phyloP scores from a whole-genome alignment of 2,329 filamentous ascomycete genomes.

The Chaetomium olivaceum region DNA sequence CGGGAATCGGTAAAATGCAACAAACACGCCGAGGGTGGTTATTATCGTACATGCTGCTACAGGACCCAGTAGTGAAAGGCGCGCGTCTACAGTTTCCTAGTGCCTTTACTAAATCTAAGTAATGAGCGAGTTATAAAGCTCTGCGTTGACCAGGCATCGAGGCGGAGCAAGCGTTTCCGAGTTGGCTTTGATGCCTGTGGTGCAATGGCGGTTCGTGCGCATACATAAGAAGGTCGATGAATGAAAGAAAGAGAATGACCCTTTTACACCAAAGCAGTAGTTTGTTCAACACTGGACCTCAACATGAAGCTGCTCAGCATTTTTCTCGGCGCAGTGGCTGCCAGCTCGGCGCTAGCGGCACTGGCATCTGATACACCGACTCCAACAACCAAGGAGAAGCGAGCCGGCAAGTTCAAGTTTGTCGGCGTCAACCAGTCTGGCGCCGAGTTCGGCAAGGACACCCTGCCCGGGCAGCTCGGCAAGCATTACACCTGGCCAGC shows the following conservation, averaged over 20 bases:
- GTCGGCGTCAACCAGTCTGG: constrained; percentile 51
- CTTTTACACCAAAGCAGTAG: neutral
- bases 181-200: constrained; percentile 10
- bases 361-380: constrained; percentile 34
- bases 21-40: neutral
- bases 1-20: neutral
- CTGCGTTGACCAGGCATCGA: constrained; percentile 19
- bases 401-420: constrained; percentile 44
- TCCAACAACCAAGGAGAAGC: constrained; percentile 36
- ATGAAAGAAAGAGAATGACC: no score
- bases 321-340: constrained; percentile 36
- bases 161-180: constrained; percentile 31
- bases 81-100: no score
- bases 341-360: constrained; percentile 38
- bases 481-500: constrained; percentile 65
- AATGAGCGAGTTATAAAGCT: constrained; percentile 18
- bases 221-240: neutral
- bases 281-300: neutral
- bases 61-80: neutral
- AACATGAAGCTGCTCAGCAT: constrained; percentile 40
- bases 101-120: neutral
- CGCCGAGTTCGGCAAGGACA: constrained; percentile 64
- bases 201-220: neutral
- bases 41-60: constrained; percentile 1
- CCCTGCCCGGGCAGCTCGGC: constrained; percentile 56